Percentiles rank a stretch among this genome's conserved stretches.
phyloP scores from a whole-genome alignment of 2,329 filamentous ascomycete genomes.

The Dendryphion nanum region DNA sequence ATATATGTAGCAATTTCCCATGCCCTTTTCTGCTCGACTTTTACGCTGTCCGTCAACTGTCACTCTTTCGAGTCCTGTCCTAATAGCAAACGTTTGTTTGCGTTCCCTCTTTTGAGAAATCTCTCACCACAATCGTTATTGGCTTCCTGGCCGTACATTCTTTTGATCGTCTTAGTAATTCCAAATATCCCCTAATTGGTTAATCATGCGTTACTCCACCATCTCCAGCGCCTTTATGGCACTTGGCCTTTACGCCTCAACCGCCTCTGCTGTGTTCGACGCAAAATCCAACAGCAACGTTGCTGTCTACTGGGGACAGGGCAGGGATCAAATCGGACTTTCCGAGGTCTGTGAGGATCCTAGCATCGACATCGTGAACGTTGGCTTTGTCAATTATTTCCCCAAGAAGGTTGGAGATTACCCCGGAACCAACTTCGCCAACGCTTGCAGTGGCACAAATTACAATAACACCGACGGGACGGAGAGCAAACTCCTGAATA shows the following conservation, averaged over 20 bases:
- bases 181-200: conserved; percentile 18
- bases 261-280: conserved; percentile 43
- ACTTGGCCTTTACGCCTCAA: conserved; percentile 34
- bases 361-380: conserved; percentile 55
- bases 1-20: conserved; percentile 27
- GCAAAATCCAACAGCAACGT: conserved; percentile 47
- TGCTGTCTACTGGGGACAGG: conserved; percentile 58
- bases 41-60: conserved; percentile 23
- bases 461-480: conserved; percentile 41
- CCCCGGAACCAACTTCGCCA: conserved; percentile 54
- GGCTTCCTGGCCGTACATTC: conserved; percentile 40
- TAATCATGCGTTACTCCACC: conserved; percentile 40
- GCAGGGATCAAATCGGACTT: conserved; percentile 48
- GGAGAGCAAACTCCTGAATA: conserved; percentile 42
- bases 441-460: conserved; percentile 46
- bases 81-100: conserved; percentile 48
- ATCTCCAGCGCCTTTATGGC: conserved; percentile 32
- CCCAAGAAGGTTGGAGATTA: conserved; percentile 49
- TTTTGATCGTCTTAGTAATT: conserved; percentile 24
- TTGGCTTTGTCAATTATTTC: conserved; percentile 57
- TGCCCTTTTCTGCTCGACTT: conserved; percentile 21
- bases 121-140: conserved; percentile 40
- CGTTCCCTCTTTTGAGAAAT: conserved; percentile 53
- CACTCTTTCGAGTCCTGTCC: conserved; percentile 28
- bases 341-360: conserved; percentile 52